Evolutionary conservation across 306 rosid species (phyloP), one percentile per base, ranked within the genome.

Genomic region (Cucurbita pepo): DNA sequence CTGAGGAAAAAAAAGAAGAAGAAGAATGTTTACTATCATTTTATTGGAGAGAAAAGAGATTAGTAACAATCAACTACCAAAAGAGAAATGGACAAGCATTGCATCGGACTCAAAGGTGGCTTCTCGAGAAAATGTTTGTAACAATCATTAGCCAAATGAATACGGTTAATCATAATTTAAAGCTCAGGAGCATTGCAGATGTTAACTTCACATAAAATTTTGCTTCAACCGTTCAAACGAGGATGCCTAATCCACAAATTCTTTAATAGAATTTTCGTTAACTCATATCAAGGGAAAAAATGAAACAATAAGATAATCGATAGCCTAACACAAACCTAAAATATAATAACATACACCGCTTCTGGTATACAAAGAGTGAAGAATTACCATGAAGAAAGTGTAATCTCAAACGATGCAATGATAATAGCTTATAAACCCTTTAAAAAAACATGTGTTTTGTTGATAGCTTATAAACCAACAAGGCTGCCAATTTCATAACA

Each of bases 1-100:
- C 97, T 91, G 85, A 73, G 30, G 66, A 10, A 13, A 51, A 22
- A 21, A 55, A 22, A 45, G n/a, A 3, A 55, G 5, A 34, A 43
- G 9, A 41, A 10, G 3, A 38, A 63, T n/a, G 50, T n/a, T 62
- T 4, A 38, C 9, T 18, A 30, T 25, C 41, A 58, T 58, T 30
- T 58, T 57, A 30, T 3, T 16, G 69, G 51, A 10, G 52, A 30
- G 18, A 13, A 10, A 10, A 45, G 40, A 45, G 15, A 45, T 66
- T 19, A 19, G 54, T 38, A 65, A 63, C 22, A 65, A 65, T 65
- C n/a, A 21, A 65, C 71, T 10, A 21, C 71, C 1, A 65, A 65
- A 11, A 41, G 34, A 40, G 50, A 43, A 52, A 18, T 10, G 45
- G 36, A 40, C 48, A 40, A 18, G 10, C 52, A 63, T 11, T 4